phyloP scores from a whole-genome alignment of 2,329 filamentous ascomycete genomes.

The Curvularia lunata region DNA sequence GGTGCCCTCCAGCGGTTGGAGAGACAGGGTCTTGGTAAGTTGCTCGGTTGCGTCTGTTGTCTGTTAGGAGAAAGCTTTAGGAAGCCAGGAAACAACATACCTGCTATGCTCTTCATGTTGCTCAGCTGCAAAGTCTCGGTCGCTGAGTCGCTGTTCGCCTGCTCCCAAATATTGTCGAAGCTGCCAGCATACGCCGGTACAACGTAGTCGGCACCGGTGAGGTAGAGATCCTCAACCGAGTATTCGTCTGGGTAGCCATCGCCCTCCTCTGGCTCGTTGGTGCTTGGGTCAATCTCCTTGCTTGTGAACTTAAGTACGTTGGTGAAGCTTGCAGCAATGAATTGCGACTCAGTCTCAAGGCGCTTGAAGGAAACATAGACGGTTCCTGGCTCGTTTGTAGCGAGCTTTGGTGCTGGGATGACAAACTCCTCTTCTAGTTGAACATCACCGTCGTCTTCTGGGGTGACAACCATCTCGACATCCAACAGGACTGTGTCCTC shows the following conservation, averaged over 20 bases:
- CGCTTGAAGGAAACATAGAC: conserved; percentile 96
- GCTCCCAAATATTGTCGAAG: conserved; percentile 96
- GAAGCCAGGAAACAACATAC: conserved; percentile 62
- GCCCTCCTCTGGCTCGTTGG: conserved; percentile 85
- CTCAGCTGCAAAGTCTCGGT: conserved; percentile 89
- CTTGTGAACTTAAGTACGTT: conserved; percentile 96
- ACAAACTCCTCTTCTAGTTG: conserved; percentile 84
- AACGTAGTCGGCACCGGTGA: conserved; percentile 91
- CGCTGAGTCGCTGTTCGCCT: conserved; percentile 86
- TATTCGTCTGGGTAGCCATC: conserved; percentile 96
- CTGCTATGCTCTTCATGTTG: conserved; percentile 88
- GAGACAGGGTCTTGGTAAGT: conserved; percentile 81
- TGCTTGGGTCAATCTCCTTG: conserved; percentile 96
- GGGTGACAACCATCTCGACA: conserved; percentile 74
- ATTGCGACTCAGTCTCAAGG: conserved; percentile 73
- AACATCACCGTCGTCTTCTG: conserved; percentile 80
- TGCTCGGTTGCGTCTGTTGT: conserved; percentile 85
- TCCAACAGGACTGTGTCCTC: conserved; percentile 68
- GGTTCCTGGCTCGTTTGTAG: conserved; percentile 85
- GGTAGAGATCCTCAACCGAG: conserved; percentile 90
- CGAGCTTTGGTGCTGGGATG: conserved; percentile 82
- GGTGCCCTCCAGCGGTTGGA: conserved; percentile 93
- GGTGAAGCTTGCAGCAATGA: conserved; percentile 81
- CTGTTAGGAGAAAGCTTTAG: conserved; percentile 22
- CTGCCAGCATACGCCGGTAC: conserved; percentile 91